Percentiles rank a stretch among this genome's conserved stretches.
Evolutionary conservation across 495 filamentous ascomycete genomes (phyloP).

Genomic region (Neurospora pannonica): DNA sequence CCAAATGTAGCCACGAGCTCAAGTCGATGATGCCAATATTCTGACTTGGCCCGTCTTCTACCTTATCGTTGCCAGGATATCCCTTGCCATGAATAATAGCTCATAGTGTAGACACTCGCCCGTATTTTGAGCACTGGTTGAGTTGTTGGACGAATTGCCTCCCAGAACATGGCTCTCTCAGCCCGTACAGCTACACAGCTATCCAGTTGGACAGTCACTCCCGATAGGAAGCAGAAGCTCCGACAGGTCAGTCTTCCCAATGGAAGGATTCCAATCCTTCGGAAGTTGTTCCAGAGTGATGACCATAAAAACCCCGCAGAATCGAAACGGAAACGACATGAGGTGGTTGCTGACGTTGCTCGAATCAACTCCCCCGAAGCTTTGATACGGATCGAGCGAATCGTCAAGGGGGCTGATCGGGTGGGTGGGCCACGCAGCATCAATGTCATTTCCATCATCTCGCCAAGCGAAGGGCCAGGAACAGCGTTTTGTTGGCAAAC

Average conservation of each 20-base stretch:
- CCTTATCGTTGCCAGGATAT: not conserved
- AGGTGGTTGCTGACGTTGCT: conserved; percentile 7
- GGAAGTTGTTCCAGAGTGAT: not conserved
- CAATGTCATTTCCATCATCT: not conserved
- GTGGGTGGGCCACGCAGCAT: not conserved
- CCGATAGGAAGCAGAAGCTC: not conserved
- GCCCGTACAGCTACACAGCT: not conserved
- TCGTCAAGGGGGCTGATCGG: not conserved
- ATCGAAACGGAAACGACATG: conserved; percentile 1
- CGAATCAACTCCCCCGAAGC: not conserved
- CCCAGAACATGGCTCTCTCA: not conserved
- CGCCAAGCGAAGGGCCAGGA: not conserved
- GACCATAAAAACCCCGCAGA: not conserved
- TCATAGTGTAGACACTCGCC: not conserved
- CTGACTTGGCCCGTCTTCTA: not conserved
- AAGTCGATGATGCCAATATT: not conserved
- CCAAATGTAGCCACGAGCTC: not conserved
- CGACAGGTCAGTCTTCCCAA: not conserved
- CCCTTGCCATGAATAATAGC: not conserved
- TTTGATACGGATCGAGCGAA: not conserved
- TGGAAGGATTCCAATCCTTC: not conserved
- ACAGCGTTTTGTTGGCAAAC: not conserved
- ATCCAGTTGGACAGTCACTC: not conserved
- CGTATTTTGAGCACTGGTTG: not conserved
- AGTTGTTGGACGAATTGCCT: not conserved